phyloP scores from a whole-genome alignment of 768 basidiomycete species.

The Ramaria sp. region DNA sequence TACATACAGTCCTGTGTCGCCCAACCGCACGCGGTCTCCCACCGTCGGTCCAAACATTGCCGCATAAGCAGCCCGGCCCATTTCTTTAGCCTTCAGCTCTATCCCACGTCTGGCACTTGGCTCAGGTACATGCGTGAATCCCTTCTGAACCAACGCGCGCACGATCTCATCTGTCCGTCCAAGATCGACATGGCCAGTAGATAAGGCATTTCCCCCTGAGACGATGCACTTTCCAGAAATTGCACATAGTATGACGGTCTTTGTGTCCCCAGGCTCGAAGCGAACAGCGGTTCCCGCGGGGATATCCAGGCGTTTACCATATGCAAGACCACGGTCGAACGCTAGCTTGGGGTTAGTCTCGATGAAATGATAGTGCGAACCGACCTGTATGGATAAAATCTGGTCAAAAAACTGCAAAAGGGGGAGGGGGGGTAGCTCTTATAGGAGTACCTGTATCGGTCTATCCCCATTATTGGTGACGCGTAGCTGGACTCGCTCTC shows the following conservation, averaged over 20 bases:
- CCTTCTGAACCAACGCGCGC: conserved; percentile 36
- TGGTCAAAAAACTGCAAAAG: neutral
- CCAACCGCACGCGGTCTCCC: conserved; percentile 81
- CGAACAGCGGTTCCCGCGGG: conserved; percentile 91
- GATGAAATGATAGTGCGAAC: conserved; percentile 90
- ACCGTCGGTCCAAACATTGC: conserved; percentile 94
- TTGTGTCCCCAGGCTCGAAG: conserved; percentile 88
- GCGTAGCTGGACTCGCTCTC: conserved; percentile 44
- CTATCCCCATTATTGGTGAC: conserved; percentile 91
- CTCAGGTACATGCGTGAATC: conserved; percentile 63
- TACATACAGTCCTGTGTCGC: conserved; percentile 85
- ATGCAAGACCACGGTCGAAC: conserved; percentile 75
- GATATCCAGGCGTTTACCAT: conserved; percentile 85
- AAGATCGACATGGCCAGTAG: conserved; percentile 40
- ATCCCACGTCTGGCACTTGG: conserved; percentile 44
- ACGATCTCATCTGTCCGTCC: conserved; percentile 37
- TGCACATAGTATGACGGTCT: conserved; percentile 71
- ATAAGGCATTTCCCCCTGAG: conserved; percentile 73
- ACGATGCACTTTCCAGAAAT: conserved; percentile 65
- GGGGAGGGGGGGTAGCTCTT: neutral
- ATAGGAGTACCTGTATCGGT: conserved; percentile 81
- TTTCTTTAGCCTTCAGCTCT: conserved; percentile 33
- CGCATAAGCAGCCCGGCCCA: conserved; percentile 67
- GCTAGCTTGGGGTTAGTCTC: conserved; percentile 74
- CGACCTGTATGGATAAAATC: conserved; percentile 41